phyloP scores from a whole-genome alignment of 441 rosid species.

The Erodium moschatum region DNA sequence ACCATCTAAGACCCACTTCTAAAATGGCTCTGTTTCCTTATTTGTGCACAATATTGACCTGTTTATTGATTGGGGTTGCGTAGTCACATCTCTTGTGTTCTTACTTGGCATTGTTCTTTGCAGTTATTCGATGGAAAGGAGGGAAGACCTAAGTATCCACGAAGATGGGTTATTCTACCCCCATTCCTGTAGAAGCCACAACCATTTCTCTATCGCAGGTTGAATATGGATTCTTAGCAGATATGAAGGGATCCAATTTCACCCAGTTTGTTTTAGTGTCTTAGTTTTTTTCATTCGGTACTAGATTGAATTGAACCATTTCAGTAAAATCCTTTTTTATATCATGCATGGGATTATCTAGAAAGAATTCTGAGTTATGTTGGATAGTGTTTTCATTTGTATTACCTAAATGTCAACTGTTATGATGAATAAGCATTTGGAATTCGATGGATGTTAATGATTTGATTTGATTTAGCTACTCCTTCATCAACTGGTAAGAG shows the following conservation, averaged over 20 bases:
- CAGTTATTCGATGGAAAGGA: slow-evolving; percentile 34
- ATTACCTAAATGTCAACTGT: too few relatives aligned
- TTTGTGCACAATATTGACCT: neutral
- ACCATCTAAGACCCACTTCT: neutral
- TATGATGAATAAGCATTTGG: too few relatives aligned
- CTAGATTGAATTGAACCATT: too few relatives aligned
- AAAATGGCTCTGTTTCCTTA: neutral
- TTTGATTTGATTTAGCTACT: too few relatives aligned
- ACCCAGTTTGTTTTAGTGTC: neutral
- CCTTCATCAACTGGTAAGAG: too few relatives aligned
- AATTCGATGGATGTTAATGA: too few relatives aligned
- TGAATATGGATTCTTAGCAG: neutral
- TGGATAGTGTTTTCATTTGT: too few relatives aligned
- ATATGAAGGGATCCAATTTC: neutral
- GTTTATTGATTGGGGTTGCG: neutral
- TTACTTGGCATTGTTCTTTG: neutral
- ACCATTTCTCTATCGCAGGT: neutral
- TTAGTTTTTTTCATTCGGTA: too few relatives aligned
- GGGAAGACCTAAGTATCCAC: slow-evolving; percentile 26
- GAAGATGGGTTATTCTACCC: slow-evolving; percentile 29
- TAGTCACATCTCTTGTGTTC: neutral
- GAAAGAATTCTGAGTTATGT: too few relatives aligned
- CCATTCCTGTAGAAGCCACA: slow-evolving; percentile 21
- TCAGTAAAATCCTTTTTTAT: too few relatives aligned
- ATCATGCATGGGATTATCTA: too few relatives aligned